A percentile compares a stretch with the other conserved stretches of the same genome.
Evolutionary conservation across 2,329 filamentous ascomycete species (phyloP).

Genomic region (Claviceps paspali): DNA sequence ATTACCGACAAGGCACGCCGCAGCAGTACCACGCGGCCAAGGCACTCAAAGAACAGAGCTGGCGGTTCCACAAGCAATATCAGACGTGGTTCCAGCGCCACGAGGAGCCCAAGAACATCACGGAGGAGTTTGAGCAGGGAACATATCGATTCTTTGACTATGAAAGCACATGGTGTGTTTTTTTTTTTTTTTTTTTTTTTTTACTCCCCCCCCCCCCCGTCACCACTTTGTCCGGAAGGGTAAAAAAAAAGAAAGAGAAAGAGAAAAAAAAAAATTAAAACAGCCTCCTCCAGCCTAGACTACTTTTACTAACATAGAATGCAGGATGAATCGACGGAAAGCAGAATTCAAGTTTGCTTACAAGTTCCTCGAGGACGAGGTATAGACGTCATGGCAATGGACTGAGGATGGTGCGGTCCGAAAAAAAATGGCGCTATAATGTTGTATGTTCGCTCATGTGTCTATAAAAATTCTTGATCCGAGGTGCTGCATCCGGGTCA

Average conservation of each 20-base stretch:
- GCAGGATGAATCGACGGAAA: conserved; percentile 95
- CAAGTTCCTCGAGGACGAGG: conserved; percentile 92
- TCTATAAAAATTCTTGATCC: too few species aligned
- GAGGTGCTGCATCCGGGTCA: too few species aligned
- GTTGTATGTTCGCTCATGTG: too few species aligned
- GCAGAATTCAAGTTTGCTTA: conserved; percentile 97
- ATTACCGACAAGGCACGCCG: conserved; percentile 92
- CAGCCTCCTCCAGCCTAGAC: too few species aligned
- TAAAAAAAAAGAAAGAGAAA: too few species aligned
- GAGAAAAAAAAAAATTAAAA: too few species aligned
- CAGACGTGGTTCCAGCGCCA: conserved; percentile 99
- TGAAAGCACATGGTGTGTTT: conserved; percentile 91
- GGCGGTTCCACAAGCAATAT: conserved; percentile 99
- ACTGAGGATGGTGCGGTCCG: too few species aligned
- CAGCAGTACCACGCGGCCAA: conserved; percentile 93
- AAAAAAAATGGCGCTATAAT: too few species aligned
- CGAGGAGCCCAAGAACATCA: conserved; percentile 96
- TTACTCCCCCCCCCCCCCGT: neutral
- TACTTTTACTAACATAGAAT: too few species aligned
- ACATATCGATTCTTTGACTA: conserved; percentile 99
- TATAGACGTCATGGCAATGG: too few species aligned
- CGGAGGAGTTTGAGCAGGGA: conserved; percentile 95
- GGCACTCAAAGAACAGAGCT: conserved; percentile 95
- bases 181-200: too few species aligned
- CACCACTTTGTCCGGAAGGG: too few species aligned